Evolutionary conservation across 2,329 filamentous ascomycete species (phyloP).

Genomic region (Ophiostoma angusticollis): DNA sequence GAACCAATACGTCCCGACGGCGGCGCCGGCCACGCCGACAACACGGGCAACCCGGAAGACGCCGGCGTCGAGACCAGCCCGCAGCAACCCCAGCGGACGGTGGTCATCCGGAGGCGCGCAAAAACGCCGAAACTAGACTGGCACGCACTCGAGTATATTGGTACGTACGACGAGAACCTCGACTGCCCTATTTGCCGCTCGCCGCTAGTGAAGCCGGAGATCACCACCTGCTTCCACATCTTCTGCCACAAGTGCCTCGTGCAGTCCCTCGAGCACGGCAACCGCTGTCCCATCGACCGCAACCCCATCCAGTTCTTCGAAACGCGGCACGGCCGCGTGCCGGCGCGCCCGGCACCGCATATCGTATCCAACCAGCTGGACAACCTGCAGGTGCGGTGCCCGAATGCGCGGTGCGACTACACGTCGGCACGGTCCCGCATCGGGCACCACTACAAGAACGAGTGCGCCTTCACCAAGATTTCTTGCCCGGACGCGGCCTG

Average conservation of each 20-base stretch:
- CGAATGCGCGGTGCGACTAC: slow-evolving; percentile 41
- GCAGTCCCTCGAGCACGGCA: slow-evolving; percentile 28
- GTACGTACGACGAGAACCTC: slow-evolving; percentile 23
- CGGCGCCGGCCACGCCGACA: no score
- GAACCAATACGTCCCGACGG: no score
- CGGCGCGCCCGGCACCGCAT: slow-evolving; percentile 22
- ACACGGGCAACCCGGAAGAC: no score
- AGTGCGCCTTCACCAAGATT: slow-evolving; percentile 43
- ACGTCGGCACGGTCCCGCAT: slow-evolving; percentile 40
- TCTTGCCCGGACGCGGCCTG: slow-evolving; percentile 43
- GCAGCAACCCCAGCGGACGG: no score
- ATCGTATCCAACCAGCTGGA: slow-evolving; percentile 50
- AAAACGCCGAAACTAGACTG: slow-evolving; percentile 19
- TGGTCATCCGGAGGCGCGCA: neutral
- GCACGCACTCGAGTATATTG: slow-evolving; percentile 22
- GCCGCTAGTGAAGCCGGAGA: slow-evolving; percentile 46
- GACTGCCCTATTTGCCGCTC: slow-evolving; percentile 38
- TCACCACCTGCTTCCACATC: slow-evolving; percentile 50
- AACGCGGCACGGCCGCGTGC: slow-evolving; percentile 13
- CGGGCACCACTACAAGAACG: slow-evolving; percentile 40
- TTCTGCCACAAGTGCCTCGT: slow-evolving; percentile 48
- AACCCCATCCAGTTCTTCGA: slow-evolving; percentile 25
- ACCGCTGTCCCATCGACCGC: slow-evolving; percentile 47
- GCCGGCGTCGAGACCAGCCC: no score
- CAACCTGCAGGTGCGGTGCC: slow-evolving; percentile 44